Base-by-base conservation (phyloP, 2,329 filamentous ascomycete genomes). In the Phyllosticta paracitricarpa region DNA sequence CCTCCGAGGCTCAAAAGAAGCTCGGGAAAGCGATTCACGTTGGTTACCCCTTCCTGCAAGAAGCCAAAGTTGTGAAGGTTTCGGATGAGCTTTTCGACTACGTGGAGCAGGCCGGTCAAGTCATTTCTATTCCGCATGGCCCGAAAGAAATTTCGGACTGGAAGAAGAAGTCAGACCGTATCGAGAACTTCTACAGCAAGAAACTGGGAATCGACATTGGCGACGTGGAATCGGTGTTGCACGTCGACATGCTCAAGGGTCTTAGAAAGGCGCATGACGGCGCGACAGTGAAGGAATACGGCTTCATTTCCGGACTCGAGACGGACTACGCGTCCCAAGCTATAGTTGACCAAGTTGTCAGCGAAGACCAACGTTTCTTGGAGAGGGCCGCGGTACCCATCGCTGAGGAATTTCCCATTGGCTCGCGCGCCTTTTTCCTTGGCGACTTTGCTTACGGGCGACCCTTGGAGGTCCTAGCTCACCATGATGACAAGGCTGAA, bases 11-110 rank as follows among this genome's bases (percentile, higher is more conserved):
- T 61, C 90, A 91, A 72, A 76, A 79, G 57, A 93, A 91, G 70
- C 81, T 99, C 54, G 93, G 92, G 54, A 84, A 93, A 73, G 86
- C 87, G 63, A 92, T 96, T 63, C 91, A 91, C 71, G 89, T 97
- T 63, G 92, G 93, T 48, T 99, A 96, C 70, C 94, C 94, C 1
- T 99, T 97, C 77, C 77, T 99, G 65, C 89, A 96, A 68, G 95
- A 99, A 76, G 94, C 90, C 59, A 93, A 93, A 76, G 86, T 99
- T 30, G 82, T 90, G 58, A 87, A 86, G 61, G 89, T 97, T 1
- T 93, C 91, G 0, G 94, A 99, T 71, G 93, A 97, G 72, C 80
- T 97, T 28, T 97, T 97, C 71, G 88, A 89, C 68, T 99, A 97
- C 70, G 80, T 86, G 19, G 78, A 94, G 40, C n/a, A 87, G 1